phyloP scores from a whole-genome alignment of 2,329 filamentous ascomycete genomes.

The Clonostachys chloroleuca region DNA sequence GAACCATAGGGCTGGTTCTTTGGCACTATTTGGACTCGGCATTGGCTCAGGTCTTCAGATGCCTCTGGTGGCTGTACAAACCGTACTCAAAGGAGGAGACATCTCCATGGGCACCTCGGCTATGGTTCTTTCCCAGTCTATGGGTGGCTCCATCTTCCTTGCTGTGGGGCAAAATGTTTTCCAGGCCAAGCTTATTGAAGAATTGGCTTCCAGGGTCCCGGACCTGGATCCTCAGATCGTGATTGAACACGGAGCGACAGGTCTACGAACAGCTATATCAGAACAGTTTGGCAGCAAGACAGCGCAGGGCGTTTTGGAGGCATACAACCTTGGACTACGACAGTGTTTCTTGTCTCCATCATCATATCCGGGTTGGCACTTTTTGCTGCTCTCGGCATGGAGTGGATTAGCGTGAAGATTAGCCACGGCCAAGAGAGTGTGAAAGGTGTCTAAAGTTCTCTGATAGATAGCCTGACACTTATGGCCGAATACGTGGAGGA shows the following conservation, averaged over 20 bases:
- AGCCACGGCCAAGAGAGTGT: not conserved
- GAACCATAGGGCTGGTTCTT: conserved; percentile 2
- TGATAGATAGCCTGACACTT: too few species aligned
- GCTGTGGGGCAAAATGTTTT: conserved; percentile 9
- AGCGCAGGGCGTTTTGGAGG: conserved; percentile 42
- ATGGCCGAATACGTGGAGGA: too few species aligned
- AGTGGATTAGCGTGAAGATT: conserved; percentile 6
- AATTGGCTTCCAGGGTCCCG: conserved; percentile 13
- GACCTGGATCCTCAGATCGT: conserved; percentile 19
- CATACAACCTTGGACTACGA: conserved; percentile 56
- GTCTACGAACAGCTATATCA: conserved; percentile 42
- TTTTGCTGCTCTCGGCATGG: conserved; percentile 3
- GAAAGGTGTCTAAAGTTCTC: too few species aligned
- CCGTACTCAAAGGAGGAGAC: conserved; percentile 5
- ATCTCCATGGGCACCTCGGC: conserved; percentile 8
- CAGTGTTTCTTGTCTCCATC: conserved; percentile 4
- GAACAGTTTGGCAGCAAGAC: conserved; percentile 16
- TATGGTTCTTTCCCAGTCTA: conserved; percentile 6
- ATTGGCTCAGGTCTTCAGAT: conserved; percentile 6
- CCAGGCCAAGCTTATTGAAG: conserved; percentile 4
- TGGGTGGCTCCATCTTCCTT: conserved; percentile 8
- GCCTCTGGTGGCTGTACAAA: conserved; percentile 8
- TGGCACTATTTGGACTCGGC: conserved; percentile 7
- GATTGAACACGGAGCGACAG: conserved; percentile 33
- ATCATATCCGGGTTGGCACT: conserved; percentile 4